Conservation (phyloP, 1,139 yeast species). For the Torulaspora pretoriensis region DNA sequence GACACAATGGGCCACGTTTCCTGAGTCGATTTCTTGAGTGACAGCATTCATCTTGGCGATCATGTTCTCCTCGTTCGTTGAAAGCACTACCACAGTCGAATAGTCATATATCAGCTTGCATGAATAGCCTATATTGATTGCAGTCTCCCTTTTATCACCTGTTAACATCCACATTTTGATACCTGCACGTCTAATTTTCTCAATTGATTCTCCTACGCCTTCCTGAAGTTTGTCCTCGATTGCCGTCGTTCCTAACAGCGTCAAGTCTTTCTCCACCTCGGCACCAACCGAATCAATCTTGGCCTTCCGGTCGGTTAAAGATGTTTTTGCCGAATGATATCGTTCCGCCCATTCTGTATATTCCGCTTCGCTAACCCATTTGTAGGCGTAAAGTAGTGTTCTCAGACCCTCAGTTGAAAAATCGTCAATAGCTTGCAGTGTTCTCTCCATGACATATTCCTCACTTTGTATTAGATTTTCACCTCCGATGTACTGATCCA, state of each 20-base stretch:
- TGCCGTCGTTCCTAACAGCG: slow-evolving; percentile 87
- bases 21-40: slow-evolving; percentile 46
- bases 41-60: slow-evolving; percentile 42
- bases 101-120: slow-evolving; percentile 91
- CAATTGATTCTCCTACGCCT: slow-evolving; percentile 94
- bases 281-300: slow-evolving; percentile 73
- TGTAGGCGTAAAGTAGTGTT: slow-evolving; percentile 77
- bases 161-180: slow-evolving; percentile 97
- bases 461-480: slow-evolving; percentile 68
- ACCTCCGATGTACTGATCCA: slow-evolving; percentile 45
- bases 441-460: slow-evolving; percentile 72
- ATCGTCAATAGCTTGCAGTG: slow-evolving; percentile 85
- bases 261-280: slow-evolving; percentile 60
- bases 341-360: slow-evolving; percentile 63
- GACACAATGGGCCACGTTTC: slow-evolving; percentile 86
- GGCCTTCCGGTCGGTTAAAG: slow-evolving; percentile 61
- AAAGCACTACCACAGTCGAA: slow-evolving; percentile 77
- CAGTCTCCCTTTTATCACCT: slow-evolving; percentile 97
- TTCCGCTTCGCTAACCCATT: slow-evolving; percentile 58
- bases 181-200: slow-evolving; percentile 86
- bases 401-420: slow-evolving; percentile 93
- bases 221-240: slow-evolving; percentile 95
- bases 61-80: slow-evolving; percentile 55
- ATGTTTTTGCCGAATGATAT: slow-evolving; percentile 73
- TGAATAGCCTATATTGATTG: slow-evolving; percentile 93